Evolutionary conservation across 352 stramenopile genomes (phyloP).

Genomic region (Pythium plurisporium): DNA sequence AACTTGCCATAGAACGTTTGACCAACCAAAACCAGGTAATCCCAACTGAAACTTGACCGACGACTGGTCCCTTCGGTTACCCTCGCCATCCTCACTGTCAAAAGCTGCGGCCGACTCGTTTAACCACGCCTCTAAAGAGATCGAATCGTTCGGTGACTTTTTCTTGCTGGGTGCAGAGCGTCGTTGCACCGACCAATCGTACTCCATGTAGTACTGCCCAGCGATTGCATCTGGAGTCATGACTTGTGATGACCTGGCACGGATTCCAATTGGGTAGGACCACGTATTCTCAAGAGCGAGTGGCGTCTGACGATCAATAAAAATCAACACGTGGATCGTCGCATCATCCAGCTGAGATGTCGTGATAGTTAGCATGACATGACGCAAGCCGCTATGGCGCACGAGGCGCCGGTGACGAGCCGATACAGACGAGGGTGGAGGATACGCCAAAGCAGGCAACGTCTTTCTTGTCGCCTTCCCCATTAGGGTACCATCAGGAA

Average conservation of each 20-base stretch:
- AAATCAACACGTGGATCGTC: constrained; percentile 61
- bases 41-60: constrained; percentile 65
- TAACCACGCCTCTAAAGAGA: constrained; percentile 32
- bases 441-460: constrained; percentile 26
- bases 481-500: constrained; percentile 4
- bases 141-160: background rate
- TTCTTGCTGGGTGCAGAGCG: background rate
- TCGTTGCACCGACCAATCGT: constrained; percentile 64
- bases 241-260: constrained; percentile 31
- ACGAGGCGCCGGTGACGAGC: constrained; percentile 56
- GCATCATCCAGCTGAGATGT: constrained; percentile 37
- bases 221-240: constrained; percentile 53
- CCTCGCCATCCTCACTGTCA: background rate
- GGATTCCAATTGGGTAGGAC: constrained; percentile 42
- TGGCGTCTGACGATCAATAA: constrained; percentile 59
- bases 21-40: constrained; percentile 58
- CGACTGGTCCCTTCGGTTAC: background rate
- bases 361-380: constrained; percentile 72
- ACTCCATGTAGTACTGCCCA: constrained; percentile 58
- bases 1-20: constrained; percentile 76
- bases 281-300: constrained; percentile 69
- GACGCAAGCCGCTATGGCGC: constrained; percentile 35
- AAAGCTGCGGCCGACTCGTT: constrained; percentile 17
- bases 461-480: background rate
- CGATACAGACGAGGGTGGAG: constrained; percentile 37